Conservation (phyloP, 192 early-diverging fungal genomes). For the Podila clonocystis region DNA sequence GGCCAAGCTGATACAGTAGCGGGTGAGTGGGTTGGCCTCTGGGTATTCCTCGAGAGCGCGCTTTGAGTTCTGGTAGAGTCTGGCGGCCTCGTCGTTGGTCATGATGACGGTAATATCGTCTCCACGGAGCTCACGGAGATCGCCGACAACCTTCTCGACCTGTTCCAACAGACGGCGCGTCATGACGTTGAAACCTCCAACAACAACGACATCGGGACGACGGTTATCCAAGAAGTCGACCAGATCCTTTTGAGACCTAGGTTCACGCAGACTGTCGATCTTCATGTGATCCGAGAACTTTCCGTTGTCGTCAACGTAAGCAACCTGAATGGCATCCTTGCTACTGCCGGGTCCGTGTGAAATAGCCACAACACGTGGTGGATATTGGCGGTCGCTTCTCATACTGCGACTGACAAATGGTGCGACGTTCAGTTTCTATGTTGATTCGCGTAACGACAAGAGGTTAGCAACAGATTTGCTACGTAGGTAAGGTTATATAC, state of each 20-base stretch:
- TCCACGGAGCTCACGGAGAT: slow-evolving; percentile 55
- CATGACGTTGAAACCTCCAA: slow-evolving; percentile 80
- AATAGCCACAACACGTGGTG: slow-evolving; percentile 72
- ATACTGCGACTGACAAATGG: slow-evolving; percentile 56
- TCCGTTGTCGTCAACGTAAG: slow-evolving; percentile 82
- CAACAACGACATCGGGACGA: slow-evolving; percentile 80
- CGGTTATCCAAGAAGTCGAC: slow-evolving; percentile 66
- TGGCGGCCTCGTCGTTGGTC: slow-evolving; percentile 90
- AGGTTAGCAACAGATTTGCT: not conserved
- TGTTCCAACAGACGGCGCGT: slow-evolving; percentile 81
- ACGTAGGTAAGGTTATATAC: not conserved
- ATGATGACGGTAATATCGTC: slow-evolving; percentile 73
- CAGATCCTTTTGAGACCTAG: slow-evolving; percentile 58
- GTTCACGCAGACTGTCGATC: slow-evolving; percentile 67
- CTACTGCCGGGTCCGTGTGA: slow-evolving; percentile 76
- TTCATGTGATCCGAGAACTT: slow-evolving; percentile 69
- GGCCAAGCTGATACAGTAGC: slow-evolving; percentile 89
- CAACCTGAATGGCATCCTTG: slow-evolving; percentile 67
- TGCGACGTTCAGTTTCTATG: slow-evolving; percentile 72
- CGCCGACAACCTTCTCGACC: slow-evolving; percentile 64
- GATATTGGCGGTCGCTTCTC: slow-evolving; percentile 54
- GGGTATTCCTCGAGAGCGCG: slow-evolving; percentile 77
- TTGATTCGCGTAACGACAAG: not conserved
- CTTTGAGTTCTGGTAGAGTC: slow-evolving; percentile 84
- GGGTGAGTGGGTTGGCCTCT: slow-evolving; percentile 70